Percentiles rank a stretch among this genome's conserved stretches.
Conservation (phyloP, 208 protist species). For the Naegleria fowleri region DNA sequence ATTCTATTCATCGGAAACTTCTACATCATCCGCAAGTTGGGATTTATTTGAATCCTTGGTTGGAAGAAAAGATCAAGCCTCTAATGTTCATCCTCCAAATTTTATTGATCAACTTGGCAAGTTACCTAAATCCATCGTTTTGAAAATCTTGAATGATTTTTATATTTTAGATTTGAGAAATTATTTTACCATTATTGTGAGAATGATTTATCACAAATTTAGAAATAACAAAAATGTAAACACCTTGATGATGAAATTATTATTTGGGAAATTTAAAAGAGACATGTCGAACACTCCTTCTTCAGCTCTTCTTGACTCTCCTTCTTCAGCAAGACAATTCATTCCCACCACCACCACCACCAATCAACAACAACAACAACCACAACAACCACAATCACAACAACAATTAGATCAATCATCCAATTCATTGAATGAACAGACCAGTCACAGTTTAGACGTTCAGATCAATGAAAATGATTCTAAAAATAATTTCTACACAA, state of each 20-base stretch:
- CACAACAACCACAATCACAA: not conserved
- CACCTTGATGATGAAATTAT: not conserved
- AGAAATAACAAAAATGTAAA: not conserved
- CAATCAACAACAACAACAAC: too few relatives aligned
- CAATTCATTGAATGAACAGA: too few relatives aligned
- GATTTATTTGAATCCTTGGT: not conserved
- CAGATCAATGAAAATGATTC: not conserved
- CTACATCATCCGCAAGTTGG: not conserved
- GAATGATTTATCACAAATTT: not conserved
- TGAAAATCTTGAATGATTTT: not conserved
- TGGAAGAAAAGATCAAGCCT: not conserved
- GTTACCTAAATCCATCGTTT: not conserved
- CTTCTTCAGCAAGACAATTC: not conserved
- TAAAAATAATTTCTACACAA: not conserved
- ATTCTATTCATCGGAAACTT: not conserved
- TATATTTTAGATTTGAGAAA: not conserved
- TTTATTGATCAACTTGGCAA: not conserved
- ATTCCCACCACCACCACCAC: not conserved
- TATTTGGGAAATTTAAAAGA: not conserved
- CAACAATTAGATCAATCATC: not conserved
- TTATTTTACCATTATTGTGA: not conserved
- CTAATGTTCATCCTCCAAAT: not conserved
- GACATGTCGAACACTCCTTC: not conserved
- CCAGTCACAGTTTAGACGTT: too few relatives aligned
- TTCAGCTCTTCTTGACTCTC: not conserved